Evolutionary conservation across 257 asterid species (phyloP), one percentile per base, ranked within the genome.

Genomic region (Mentha longifolia): DNA sequence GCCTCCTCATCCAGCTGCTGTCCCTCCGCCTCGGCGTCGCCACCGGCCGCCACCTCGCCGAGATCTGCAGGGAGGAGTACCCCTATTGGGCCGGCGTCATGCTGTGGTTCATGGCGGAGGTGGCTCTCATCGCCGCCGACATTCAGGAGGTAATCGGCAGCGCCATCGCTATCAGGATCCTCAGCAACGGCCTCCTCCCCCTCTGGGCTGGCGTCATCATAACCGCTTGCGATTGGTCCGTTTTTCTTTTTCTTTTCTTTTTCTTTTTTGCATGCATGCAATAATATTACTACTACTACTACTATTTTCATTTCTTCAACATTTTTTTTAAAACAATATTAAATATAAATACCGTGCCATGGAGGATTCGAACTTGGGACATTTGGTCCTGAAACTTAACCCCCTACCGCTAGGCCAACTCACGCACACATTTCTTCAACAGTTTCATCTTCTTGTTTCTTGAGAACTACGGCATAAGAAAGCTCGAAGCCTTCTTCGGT

Each of bases 81-180:
- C 93, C 96, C 0, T 47, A 79, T 54, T 83, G 89, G 93, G 91
- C 93, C 0, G 79, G 74, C 60, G 14, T 87, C 12, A 78, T 87
- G 82, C 72, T 89, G 62, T 89, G 96, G 96, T 74, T 89, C 65
- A 89, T 87, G 96, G 87, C 93, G 30, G 96, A 89, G 79, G 50
- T 89, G 75, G 93, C 91, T 1, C 69, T 89, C 67, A 79, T 89
- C 28, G 96, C 83, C 3, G 96, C 96, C 13, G 91, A 89, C 64
- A 86, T 87, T 77, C 96, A 89, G 75, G 96, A 89, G 82, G 93
- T 89, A 8, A 89, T 89, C 37, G 96, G 96, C 45, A 89, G 96
- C 61, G 96, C 93, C 6, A 87, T 89, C 51, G 96, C 96, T 14
- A 87, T 87, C 28, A 80, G 57, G 82, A 87, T 89, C 66, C 76